Conservation (phyloP, 495 filamentous ascomycete species). For the Penicillium riverlandense region DNA sequence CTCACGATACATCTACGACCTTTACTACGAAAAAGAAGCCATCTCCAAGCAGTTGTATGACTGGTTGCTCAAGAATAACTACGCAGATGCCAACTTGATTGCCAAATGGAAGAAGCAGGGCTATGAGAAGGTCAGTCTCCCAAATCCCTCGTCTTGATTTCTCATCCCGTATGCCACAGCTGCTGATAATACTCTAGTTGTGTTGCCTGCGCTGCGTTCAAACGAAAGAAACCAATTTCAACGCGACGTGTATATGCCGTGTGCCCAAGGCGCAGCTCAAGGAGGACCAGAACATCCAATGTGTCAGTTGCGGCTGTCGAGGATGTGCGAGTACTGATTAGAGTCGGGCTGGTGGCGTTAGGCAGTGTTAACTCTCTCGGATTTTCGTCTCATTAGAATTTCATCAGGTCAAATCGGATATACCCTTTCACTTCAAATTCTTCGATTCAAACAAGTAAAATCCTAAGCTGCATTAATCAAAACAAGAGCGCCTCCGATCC, state of each 20-base stretch:
- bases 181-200: conserved; percentile 42
- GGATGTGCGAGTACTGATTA: conserved; percentile 86
- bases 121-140: conserved; percentile 77
- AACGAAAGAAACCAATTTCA: conserved; percentile 98
- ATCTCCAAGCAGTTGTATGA: conserved; percentile 89
- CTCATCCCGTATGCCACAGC: background rate
- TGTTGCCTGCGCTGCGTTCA: conserved; percentile 96
- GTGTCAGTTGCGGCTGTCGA: conserved; percentile 91
- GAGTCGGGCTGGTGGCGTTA: background rate
- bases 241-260: conserved; percentile 93
- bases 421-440: background rate
- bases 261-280: conserved; percentile 89
- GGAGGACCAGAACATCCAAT: conserved; percentile 84
- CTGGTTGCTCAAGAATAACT: conserved; percentile 93
- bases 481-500: conserved; percentile 14
- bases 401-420: background rate
- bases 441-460: conserved; percentile 11
- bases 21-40: conserved; percentile 96
- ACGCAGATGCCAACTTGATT: conserved; percentile 90
- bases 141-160: background rate
- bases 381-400: background rate
- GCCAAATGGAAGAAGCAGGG: conserved; percentile 99
- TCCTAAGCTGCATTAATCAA: conserved; percentile 4
- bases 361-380: background rate
- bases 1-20: conserved; percentile 88